Base-by-base conservation (phyloP, 495 filamentous ascomycete species). In the Daldinia grandis region DNA sequence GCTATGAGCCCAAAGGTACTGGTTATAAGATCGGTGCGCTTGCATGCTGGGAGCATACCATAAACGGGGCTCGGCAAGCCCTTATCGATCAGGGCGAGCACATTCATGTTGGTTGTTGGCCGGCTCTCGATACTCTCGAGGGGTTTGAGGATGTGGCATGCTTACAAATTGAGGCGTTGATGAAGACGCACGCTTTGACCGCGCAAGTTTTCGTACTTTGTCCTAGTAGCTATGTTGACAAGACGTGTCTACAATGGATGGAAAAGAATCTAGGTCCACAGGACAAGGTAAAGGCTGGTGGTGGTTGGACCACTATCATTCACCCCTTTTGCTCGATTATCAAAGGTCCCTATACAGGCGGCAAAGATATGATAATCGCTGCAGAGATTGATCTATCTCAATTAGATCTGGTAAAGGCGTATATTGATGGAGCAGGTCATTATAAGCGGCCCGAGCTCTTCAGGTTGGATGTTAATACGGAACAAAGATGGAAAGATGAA, bases 31-130 rank as follows among this genome's bases (percentile, higher is more conserved):
- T 86, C 5, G 83, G 83, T 15, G 80, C 77, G 17, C 73, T 86
- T n/a, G 78, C 81, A 1, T 86, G 83, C 71, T 82, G 83, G 76
- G 83, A 86, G 68, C 78, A 84, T 37, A 83, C 83, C 54, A 83
- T 81, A 69, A 82, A 79, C 50, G 79, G 74, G 3, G 83, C 83
- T 27, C 68, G 80, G 0, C 79, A 83, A 57, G 78, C 81, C 24
- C 70, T 83, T 30, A 80, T 82, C 25, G 67, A 64, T 28, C 77
- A 81, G 55, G 72, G 74, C 5, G 71, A 83, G 65, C 76, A 81
- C 21, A 75, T 83, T 7, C 80, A 81, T 17, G 78, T 77, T 9
- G 80, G 76, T 0, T 79, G 78, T 12, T 82, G 81, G 81, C 80
- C 80, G 6, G 79, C 79, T 12, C 71, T 82, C 31, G 78, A 76